phyloP scores from a whole-genome alignment of 495 filamentous ascomycete genomes.

The Thozetella sp. region DNA sequence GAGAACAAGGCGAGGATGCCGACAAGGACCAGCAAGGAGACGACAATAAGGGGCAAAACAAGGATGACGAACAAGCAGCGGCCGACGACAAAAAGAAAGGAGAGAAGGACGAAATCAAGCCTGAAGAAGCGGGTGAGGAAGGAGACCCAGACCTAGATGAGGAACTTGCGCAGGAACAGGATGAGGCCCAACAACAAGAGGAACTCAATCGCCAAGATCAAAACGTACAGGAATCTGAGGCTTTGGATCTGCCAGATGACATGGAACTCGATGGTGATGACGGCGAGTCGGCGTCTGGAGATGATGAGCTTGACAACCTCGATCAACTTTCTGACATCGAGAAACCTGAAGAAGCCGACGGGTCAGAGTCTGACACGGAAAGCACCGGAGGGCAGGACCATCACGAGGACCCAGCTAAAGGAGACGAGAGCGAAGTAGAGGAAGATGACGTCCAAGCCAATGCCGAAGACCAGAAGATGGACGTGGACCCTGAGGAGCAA shows the following conservation, averaged over 20 bases:
- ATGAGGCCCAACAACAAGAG: slow-evolving; percentile 72
- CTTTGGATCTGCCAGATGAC: slow-evolving; percentile 67
- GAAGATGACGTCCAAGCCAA: slow-evolving; percentile 29
- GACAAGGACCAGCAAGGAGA: slow-evolving; percentile 85
- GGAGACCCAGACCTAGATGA: slow-evolving; percentile 62
- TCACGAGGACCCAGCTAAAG: slow-evolving; percentile 48
- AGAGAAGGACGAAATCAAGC: slow-evolving; percentile 54
- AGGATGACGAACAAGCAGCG: slow-evolving; percentile 66
- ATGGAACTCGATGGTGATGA: slow-evolving; percentile 69
- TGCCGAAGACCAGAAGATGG: slow-evolving; percentile 36
- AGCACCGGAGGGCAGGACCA: slow-evolving; percentile 23
- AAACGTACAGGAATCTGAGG: slow-evolving; percentile 64
- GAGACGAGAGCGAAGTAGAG: slow-evolving; percentile 23
- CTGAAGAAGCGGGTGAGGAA: slow-evolving; percentile 60
- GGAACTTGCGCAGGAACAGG: slow-evolving; percentile 68
- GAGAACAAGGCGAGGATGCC: slow-evolving; percentile 69
- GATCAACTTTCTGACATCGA: slow-evolving; percentile 56
- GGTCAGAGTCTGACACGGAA: slow-evolving; percentile 17
- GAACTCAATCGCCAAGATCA: slow-evolving; percentile 65
- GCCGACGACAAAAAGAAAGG: slow-evolving; percentile 60
- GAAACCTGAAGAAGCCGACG: slow-evolving; percentile 28
- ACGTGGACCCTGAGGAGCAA: slow-evolving; percentile 29
- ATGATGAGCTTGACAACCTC: slow-evolving; percentile 52
- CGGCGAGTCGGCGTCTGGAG: slow-evolving; percentile 36
- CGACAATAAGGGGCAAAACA: slow-evolving; percentile 62